Percentiles rank a stretch among this genome's conserved stretches.
phyloP scores from a whole-genome alignment of 441 rosid genomes.

The Arabidopsis lyrata region DNA sequence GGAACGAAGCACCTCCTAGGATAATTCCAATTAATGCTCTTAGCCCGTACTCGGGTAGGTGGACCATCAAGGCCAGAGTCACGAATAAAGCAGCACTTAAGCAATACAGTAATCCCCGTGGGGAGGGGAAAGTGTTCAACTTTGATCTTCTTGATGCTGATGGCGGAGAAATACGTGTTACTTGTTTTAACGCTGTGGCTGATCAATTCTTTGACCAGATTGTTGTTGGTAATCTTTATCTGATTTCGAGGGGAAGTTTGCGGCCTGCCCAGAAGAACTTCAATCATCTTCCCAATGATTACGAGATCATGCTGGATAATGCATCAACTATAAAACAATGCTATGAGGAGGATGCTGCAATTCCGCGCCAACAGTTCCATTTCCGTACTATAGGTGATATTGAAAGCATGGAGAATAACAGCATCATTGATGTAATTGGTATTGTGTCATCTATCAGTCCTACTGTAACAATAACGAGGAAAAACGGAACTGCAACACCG shows the following conservation, averaged over 20 bases:
- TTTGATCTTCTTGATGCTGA: conserved; percentile 90
- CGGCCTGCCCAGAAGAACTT: conserved; percentile 77
- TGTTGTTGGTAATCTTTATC: conserved; percentile 66
- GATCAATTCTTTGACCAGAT: conserved; percentile 81
- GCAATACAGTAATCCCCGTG: conserved; percentile 72
- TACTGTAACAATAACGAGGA: conserved; percentile 63
- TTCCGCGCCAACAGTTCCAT: conserved; percentile 73
- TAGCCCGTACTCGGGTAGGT: conserved; percentile 78
- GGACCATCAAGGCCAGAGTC: conserved; percentile 94
- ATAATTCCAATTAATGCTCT: conserved; percentile 77
- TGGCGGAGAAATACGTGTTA: conserved; percentile 90
- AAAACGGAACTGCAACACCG: conserved; percentile 80
- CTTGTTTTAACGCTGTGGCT: conserved; percentile 87
- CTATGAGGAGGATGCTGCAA: conserved; percentile 67
- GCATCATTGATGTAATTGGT: conserved; percentile 71
- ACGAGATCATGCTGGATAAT: conserved; percentile 66
- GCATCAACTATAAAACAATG: conserved; percentile 67
- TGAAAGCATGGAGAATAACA: conserved; percentile 71
- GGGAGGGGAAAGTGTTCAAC: conserved; percentile 84
- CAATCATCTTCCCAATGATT: conserved; percentile 78
- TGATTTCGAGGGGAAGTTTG: conserved; percentile 57
- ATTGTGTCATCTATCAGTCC: conserved; percentile 68
- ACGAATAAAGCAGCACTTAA: conserved; percentile 75
- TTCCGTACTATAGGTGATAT: conserved; percentile 70
- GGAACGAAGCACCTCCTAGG: conserved; percentile 69